Conservation (phyloP, 768 basidiomycete species). For the Leucogyrophana mollusca region DNA sequence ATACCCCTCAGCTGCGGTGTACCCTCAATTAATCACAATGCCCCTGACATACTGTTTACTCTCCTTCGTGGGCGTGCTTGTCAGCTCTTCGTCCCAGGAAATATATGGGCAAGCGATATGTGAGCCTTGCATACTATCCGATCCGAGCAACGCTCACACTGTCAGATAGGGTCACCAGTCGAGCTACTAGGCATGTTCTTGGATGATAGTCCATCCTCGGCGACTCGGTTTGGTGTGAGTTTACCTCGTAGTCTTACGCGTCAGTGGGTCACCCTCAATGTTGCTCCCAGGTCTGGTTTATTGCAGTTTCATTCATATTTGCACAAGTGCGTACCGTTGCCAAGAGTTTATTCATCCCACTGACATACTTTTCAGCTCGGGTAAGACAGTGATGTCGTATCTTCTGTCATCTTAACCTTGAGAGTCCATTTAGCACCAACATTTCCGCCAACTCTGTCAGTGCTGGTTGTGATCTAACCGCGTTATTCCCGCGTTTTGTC, state of each 20-base stretch:
- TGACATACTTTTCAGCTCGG: slow-evolving; percentile 8
- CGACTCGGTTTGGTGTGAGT: slow-evolving; percentile 59
- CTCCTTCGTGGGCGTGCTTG: slow-evolving; percentile 72
- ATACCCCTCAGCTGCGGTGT: slow-evolving; percentile 48
- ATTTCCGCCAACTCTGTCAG: slow-evolving; percentile 82
- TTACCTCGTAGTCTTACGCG: background rate
- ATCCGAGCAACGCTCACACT: too few species aligned
- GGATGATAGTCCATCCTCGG: slow-evolving; percentile 51
- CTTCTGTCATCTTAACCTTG: slow-evolving; percentile 9
- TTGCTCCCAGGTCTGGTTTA: slow-evolving; percentile 64
- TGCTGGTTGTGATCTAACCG: slow-evolving; percentile 81
- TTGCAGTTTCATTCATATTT: slow-evolving; percentile 74
- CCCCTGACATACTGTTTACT: slow-evolving; percentile 68
- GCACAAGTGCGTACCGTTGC: slow-evolving; percentile 50
- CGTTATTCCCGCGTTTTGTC: slow-evolving; percentile 74
- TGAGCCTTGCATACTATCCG: too few species aligned
- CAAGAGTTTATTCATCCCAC: too few species aligned
- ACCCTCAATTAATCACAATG: slow-evolving; percentile 62
- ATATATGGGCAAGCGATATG: slow-evolving; percentile 73
- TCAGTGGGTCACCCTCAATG: background rate
- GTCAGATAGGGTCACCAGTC: slow-evolving; percentile 47
- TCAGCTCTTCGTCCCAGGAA: slow-evolving; percentile 64
- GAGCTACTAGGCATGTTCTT: slow-evolving; percentile 63
- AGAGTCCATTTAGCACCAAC: slow-evolving; percentile 51
- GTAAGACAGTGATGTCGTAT: slow-evolving; percentile 22